Base-by-base conservation (phyloP, 371 early-diverging fungal genomes). In the Syncephalastrum sp. region DNA sequence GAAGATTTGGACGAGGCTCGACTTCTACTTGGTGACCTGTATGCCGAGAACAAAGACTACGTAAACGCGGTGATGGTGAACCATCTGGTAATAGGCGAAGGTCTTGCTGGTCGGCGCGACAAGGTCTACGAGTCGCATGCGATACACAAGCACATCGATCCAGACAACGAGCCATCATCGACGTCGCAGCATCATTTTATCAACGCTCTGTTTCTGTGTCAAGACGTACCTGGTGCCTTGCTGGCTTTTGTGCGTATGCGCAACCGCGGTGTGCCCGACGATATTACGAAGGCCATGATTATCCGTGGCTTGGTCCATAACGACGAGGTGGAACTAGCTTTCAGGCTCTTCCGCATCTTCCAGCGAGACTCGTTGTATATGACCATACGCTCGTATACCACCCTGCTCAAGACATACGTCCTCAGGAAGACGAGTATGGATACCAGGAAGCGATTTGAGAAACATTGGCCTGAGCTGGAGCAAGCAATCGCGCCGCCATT, bases 61-160 rank as follows among this genome's bases (percentile, higher is more conserved):
- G 67, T 72, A 15, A 67, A 72, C 55, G 43, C 57, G 5, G 61
- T 75, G 25, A 78, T 78, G 78, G 65, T 70, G 38, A 72, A 78
- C 46, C 71, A 72, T 57, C 42, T 78, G 13, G 58, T 78, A 12
- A 63, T 24, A 10, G 69, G 55, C 7, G 68, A 64, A 49, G 75
- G 78, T 12, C 43, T 58, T 1, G 43, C 49, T 21, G 43, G 53
- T 5, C 54, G 69, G 24, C 53, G 57, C 4, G 53, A 59, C 16
- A 47, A 57, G 3, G 74, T 71, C 4, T 24, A 67, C 8, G 60
- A 69, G 2, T 53, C 57, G 2, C 67, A 55, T 42, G 50, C 38
- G 3, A 45, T 67, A 29, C 65, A 61, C 25, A 12, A 51, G 27
- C 24, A 38, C 17, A 16, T 59, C 43, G 51, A 56, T 16, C 10